Evolutionary conservation across 2,329 filamentous ascomycete species (phyloP).

Genomic region (Lasiodiplodia citricola): DNA sequence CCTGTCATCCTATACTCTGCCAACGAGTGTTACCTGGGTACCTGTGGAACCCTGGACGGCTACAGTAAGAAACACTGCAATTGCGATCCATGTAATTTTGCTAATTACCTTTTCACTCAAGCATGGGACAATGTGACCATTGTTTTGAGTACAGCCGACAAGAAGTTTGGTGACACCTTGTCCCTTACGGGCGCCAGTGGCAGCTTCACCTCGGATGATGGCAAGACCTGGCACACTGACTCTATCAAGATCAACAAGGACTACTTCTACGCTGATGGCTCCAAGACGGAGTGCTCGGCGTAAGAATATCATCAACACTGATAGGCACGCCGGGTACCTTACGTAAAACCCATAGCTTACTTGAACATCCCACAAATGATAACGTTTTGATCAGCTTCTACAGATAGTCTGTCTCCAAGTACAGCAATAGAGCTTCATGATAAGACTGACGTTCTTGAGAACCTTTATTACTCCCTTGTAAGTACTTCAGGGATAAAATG

Average conservation of each 20-base stretch:
- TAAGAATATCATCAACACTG: too few relatives aligned
- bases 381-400: too few relatives aligned
- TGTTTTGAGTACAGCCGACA: conserved; percentile 12
- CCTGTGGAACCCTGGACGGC: conserved; percentile 21
- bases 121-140: conserved; percentile 24
- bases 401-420: too few relatives aligned
- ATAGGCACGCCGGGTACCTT: too few relatives aligned
- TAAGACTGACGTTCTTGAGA: too few relatives aligned
- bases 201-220: conserved; percentile 21
- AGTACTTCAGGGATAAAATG: too few relatives aligned
- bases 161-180: conserved; percentile 15
- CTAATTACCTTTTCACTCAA: neutral
- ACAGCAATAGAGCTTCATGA: too few relatives aligned
- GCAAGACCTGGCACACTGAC: conserved; percentile 28
- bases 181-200: neutral
- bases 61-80: neutral
- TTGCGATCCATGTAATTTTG: too few relatives aligned
- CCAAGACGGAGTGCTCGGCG: neutral
- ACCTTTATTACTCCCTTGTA: too few relatives aligned
- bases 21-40: conserved; percentile 25
- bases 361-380: too few relatives aligned
- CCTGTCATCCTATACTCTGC: conserved; percentile 30
- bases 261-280: neutral
- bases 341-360: too few relatives aligned
- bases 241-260: conserved; percentile 26